These are phyloP conservation scores for Rhodamnia argentea DNA, from an alignment of 345 rosid genomes.

Conservation along the genomic window DNA sequence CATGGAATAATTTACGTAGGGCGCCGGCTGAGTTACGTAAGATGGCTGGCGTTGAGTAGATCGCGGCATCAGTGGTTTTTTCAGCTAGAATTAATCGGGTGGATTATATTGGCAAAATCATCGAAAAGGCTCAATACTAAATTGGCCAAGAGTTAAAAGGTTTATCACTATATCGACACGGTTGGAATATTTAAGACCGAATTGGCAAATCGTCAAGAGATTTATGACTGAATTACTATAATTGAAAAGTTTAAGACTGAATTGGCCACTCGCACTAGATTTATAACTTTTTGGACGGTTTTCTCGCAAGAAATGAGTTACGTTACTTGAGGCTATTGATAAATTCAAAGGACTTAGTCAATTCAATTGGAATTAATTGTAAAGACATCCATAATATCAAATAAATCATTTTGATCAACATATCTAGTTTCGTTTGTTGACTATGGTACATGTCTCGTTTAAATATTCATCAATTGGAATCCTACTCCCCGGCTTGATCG, in stretches of 20 bases:
- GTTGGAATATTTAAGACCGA: rapidly evolving
- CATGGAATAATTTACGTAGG: too few species aligned
- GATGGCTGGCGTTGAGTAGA: neutral
- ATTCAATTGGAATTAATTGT: too few species aligned
- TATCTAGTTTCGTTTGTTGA: too few species aligned
- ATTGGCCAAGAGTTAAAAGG: rapidly evolving
- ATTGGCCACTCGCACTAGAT: too few species aligned
- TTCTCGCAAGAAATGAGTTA: neutral
- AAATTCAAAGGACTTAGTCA: neutral
- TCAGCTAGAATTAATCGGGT: neutral
- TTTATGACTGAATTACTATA: too few species aligned
- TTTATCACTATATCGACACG: neutral
- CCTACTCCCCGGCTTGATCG: too few species aligned
- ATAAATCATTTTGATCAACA: too few species aligned
- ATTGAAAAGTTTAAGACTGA: too few species aligned
- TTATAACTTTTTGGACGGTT: neutral
- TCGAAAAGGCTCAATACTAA: neutral
- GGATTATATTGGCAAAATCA: neutral
- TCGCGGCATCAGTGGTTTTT: rapidly evolving
- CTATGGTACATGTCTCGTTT: too few species aligned
- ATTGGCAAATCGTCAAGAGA: neutral
- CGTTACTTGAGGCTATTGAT: neutral
- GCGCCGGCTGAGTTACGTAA: too few species aligned
- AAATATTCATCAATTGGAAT: too few species aligned
- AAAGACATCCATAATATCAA: too few species aligned